These are phyloP conservation scores for Fusarium avenaceum DNA, from an alignment of 2,329 filamentous ascomycete genomes.

Conservation along the genomic window DNA sequence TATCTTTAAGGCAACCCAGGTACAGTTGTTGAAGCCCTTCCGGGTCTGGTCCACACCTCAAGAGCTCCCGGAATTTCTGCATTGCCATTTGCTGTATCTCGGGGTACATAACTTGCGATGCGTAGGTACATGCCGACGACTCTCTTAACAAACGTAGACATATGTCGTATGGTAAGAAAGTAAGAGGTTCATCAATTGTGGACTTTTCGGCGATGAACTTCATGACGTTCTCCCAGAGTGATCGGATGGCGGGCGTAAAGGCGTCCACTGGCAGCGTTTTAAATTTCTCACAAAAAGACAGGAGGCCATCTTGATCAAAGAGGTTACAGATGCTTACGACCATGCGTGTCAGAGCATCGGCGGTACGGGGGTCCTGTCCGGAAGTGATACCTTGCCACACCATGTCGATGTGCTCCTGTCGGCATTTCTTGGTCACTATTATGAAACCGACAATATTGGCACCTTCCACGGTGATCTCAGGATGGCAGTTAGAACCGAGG, in stretches of 20 bases:
- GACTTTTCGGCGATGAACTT: slow-evolving; percentile 62
- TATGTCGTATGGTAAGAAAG: slow-evolving; percentile 63
- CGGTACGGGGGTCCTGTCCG: slow-evolving; percentile 87
- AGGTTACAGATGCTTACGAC: slow-evolving; percentile 62
- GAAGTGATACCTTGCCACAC: slow-evolving; percentile 87
- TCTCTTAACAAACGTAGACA: slow-evolving; percentile 79
- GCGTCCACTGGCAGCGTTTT: slow-evolving; percentile 71
- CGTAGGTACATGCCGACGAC: slow-evolving; percentile 69
- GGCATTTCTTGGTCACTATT: slow-evolving; percentile 82
- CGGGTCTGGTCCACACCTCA: slow-evolving; percentile 65
- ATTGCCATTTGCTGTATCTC: slow-evolving; percentile 75
- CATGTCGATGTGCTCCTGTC: slow-evolving; percentile 77
- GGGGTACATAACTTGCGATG: slow-evolving; percentile 68
- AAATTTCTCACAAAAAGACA: slow-evolving; percentile 80
- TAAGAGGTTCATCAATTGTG: slow-evolving; percentile 53
- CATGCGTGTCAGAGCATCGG: slow-evolving; percentile 82
- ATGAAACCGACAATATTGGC: slow-evolving; percentile 90
- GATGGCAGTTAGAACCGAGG: slow-evolving; percentile 90
- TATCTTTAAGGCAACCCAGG: slow-evolving; percentile 75
- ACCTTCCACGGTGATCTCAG: slow-evolving; percentile 86
- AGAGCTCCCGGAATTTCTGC: slow-evolving; percentile 71
- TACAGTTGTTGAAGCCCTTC: slow-evolving; percentile 74
- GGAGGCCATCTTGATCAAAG: slow-evolving; percentile 63
- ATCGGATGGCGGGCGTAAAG: slow-evolving; percentile 73
- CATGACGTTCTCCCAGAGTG: slow-evolving; percentile 72